Base-by-base conservation (phyloP, 352 stramenopile species). In the Globisporangium apiculatum region DNA sequence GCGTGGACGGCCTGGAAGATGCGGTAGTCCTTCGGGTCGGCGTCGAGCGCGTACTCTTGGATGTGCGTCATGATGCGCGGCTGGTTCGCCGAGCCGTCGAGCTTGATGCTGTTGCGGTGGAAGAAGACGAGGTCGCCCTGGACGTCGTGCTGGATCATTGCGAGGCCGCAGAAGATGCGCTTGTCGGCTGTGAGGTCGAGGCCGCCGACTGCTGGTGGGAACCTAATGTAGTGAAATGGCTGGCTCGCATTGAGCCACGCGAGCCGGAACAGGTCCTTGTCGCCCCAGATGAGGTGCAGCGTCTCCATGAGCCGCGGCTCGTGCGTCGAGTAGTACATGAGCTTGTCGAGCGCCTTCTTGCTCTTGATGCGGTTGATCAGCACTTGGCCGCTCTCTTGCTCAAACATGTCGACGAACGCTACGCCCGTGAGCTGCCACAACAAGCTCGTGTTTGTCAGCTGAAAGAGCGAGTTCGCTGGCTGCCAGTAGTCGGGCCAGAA, bases 401-500 rank as follows among this genome's bases (percentile, higher is more conserved):
- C 85, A 35, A 93, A 92, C 71, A 89, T 85, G 54, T 92, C 78
- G 14, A 86, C 72, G 56, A 80, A 93, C 14, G 71, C 57, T 12
- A 95, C 70, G 7, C 82, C 78, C 6, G 74, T 86, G 42, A 92
- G 64, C 61, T 95, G 71, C 85, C 83, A 95, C 47, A 95, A 37
- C 40, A 91, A 52, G 63, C 68, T 87, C 41, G 71, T 85, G 58
- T 83, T 85, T 12, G 73, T 87, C 14, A 95, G 61, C 50, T 91
- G 64, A 66, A 95, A 94, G 43, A 94, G 62, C 51, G 86, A 91
- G 67, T 92, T 90, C 11, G 68, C 71, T 24, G 82, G 83, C 48
- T 91, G 80, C 82, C 84, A 93, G 56, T 83, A 92, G 61, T 93
- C 83, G 3, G 83, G 83, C 83, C 86, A 95, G 60, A 94, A 95